Percentiles rank a stretch among this genome's conserved stretches.
These are phyloP conservation scores for Oehlia diaphana DNA, from an alignment of 192 early-diverging fungal species.

Conservation along the genomic window DNA sequence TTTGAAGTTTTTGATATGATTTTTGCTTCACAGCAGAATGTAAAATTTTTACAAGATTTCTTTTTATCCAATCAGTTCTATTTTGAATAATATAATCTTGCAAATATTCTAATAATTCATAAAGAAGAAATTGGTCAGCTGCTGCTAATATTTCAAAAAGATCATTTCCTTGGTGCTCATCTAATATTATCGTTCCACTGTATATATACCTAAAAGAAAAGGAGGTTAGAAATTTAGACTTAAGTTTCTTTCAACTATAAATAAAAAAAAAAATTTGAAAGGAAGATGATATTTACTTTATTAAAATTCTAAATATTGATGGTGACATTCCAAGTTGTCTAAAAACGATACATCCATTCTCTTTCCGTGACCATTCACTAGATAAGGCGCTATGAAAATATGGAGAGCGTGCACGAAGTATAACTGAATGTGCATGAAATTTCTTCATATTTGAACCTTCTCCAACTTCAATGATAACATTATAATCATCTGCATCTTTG, in stretches of 20 bases:
- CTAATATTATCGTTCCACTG: background rate
- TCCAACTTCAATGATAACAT: slow-evolving; percentile 14
- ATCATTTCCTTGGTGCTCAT: background rate
- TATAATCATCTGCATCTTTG: slow-evolving; percentile 15
- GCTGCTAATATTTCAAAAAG: slow-evolving; percentile 5
- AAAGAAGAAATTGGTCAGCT: slow-evolving; percentile 1
- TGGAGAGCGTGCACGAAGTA: slow-evolving; percentile 5
- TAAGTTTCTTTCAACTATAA: background rate
- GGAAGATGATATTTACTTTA: slow-evolving; percentile 4
- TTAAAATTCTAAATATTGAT: background rate
- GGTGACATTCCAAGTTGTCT: background rate
- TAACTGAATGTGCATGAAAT: slow-evolving; percentile 8
- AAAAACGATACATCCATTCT: slow-evolving; percentile 6
- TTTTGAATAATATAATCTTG: background rate
- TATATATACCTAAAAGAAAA: slow-evolving; percentile 13
- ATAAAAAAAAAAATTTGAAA: background rate
- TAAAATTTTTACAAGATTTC: slow-evolving; percentile 8
- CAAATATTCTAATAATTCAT: background rate
- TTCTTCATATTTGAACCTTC: slow-evolving; percentile 1
- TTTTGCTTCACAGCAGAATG: background rate
- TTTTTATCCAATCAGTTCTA: slow-evolving; percentile 1
- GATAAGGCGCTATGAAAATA: slow-evolving; percentile 3
- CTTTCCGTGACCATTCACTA: background rate
- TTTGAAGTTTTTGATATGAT: background rate
- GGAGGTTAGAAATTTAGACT: background rate